These are phyloP conservation scores for Tripidium arundinaceum DNA, from an alignment of 202 grass and related monocot species.

Conservation along the genomic window DNA sequence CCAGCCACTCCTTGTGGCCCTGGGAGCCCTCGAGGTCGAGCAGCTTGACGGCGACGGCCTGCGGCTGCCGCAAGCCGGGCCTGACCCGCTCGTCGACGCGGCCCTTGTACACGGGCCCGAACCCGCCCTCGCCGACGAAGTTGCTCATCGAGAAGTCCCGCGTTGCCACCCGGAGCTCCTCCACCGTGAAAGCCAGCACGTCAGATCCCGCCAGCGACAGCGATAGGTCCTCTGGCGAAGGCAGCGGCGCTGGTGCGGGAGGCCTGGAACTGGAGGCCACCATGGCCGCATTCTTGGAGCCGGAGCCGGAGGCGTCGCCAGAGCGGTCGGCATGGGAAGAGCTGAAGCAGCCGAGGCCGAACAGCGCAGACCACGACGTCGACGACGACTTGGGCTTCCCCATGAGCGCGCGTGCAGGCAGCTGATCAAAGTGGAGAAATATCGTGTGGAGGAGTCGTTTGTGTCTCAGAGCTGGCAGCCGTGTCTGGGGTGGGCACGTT, in stretches of 20 bases:
- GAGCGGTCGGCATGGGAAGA: constrained; percentile 4
- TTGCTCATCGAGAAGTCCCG: constrained; percentile 52
- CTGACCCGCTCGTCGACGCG: constrained; percentile 51
- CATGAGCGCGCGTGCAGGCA: not conserved
- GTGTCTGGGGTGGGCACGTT: not conserved
- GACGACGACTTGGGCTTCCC: constrained; percentile 25
- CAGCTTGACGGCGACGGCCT: constrained; percentile 61
- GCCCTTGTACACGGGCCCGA: constrained; percentile 72
- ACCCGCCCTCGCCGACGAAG: constrained; percentile 60
- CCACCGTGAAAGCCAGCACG: constrained; percentile 48
- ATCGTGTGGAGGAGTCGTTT: not conserved
- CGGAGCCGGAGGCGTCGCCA: not conserved
- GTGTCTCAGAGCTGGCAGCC: not conserved
- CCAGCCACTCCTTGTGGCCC: constrained; percentile 71
- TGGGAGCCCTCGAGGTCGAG: constrained; percentile 59
- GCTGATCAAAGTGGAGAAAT: not conserved
- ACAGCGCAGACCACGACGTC: constrained; percentile 32
- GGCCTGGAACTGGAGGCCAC: constrained; percentile 7
- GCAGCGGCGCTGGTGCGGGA: constrained; percentile 22
- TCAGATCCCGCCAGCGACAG: constrained; percentile 43
- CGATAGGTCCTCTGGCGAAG: constrained; percentile 45
- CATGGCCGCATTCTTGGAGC: constrained; percentile 19
- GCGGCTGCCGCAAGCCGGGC: constrained; percentile 45
- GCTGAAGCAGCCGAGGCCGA: constrained; percentile 58
- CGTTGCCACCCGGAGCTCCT: constrained; percentile 44